Base-by-base conservation (phyloP, 768 basidiomycete genomes). In the Trametes coccinea region DNA sequence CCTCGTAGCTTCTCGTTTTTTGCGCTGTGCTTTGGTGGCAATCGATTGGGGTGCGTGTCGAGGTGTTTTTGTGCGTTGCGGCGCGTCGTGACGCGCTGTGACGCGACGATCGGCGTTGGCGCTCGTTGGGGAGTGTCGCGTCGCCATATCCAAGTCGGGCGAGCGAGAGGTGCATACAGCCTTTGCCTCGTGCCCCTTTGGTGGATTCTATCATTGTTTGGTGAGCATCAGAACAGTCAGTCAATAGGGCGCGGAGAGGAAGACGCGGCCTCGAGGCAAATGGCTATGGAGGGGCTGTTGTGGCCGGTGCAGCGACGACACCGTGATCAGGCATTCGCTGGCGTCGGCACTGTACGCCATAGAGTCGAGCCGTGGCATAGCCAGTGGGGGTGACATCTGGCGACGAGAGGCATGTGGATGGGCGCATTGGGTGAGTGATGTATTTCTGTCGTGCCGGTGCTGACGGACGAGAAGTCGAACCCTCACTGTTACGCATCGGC, bases 41-140 rank as follows among this genome's bases (percentile, higher is more conserved):
- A 16, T 50, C 30, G 47, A 7, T 33, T 9, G 33, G n/a, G 34
- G 34, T 37, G 34, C 34, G 34, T 11, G 34, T 37, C 34, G 34
- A 5, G 34, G 34, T 39, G 22, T 31, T 10, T 34, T 13, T 47
- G 11, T 31, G 30, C 14, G 9, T 22, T 14, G 41, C 16, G 57
- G 45, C 57, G 57, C 57, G 57, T 59, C 57, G 57, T 59, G 49
- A 59, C 57, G 41, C 30, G 57, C 31, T 59, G 57, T 59, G 57
- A 59, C 57, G 57, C 57, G 50, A 31, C 13, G 41, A 6, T 17
- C n/a, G 4, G 4, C 8, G 34, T 43, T 8, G 41, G 41, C 41
- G 41, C 41, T n/a, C n/a, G 30, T 44, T 52, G 48, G 41, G 41
- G 57, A 49, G 56, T 46, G 37, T 7, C 13, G 34, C 17, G 37